Evolutionary conservation across 2,329 filamentous ascomycete species (phyloP).

Genomic region (Trematosphaeria pertusa): DNA sequence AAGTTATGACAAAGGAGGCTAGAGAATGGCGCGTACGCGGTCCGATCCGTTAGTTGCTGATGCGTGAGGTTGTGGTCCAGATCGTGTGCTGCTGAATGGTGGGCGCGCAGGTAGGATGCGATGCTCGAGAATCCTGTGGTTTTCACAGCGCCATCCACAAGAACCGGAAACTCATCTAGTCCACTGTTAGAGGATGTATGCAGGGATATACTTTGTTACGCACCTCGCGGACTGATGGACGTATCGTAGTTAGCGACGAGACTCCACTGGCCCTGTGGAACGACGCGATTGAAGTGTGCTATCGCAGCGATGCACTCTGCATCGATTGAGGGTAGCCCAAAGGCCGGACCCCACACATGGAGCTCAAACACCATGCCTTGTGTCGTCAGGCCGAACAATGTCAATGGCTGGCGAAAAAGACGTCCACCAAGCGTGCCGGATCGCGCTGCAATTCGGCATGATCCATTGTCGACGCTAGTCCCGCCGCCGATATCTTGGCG

Average conservation of each 20-base stretch:
- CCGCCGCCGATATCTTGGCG: not conserved
- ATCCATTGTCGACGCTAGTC: not conserved
- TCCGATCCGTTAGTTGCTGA: constrained; percentile 52
- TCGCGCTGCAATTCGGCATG: not conserved
- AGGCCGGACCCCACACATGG: constrained; percentile 89
- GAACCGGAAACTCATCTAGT: constrained; percentile 63
- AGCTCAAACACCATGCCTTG: constrained; percentile 69
- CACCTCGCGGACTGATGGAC: constrained; percentile 69
- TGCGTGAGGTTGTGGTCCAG: constrained; percentile 38
- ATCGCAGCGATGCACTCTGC: constrained; percentile 87
- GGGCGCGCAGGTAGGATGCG: constrained; percentile 60
- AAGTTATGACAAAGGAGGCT: too few relatives aligned
- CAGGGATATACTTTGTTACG: constrained; percentile 3
- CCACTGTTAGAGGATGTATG: constrained; percentile 17
- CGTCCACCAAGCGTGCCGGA: not conserved
- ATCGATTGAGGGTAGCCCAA: constrained; percentile 88
- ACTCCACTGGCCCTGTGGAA: constrained; percentile 59
- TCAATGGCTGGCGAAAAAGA: too few relatives aligned
- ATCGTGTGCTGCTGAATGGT: constrained; percentile 31
- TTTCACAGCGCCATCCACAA: constrained; percentile 63
- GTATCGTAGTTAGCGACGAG: constrained; percentile 63
- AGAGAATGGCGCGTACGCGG: constrained; percentile 34
- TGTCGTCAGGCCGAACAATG: not conserved
- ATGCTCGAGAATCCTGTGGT: constrained; percentile 69
- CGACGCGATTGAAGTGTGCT: constrained; percentile 72